Conservation (phyloP, 371 early-diverging fungal genomes). For the Parasitella parasitica region DNA sequence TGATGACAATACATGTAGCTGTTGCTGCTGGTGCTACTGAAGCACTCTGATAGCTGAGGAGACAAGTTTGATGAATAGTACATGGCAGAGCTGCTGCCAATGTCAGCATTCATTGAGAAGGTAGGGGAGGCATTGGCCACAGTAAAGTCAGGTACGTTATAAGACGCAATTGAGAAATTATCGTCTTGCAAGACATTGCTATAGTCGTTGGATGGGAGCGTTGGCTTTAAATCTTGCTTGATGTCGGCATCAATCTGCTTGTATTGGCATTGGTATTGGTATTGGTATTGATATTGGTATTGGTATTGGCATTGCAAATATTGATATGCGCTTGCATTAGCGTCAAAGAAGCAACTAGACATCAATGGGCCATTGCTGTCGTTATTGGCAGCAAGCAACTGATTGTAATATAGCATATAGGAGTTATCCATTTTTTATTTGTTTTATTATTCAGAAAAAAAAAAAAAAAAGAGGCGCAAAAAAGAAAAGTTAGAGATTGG, state of each 20-base stretch:
- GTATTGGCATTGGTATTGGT: not conserved
- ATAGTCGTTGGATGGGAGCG: not conserved
- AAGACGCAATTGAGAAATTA: constrained; percentile 12
- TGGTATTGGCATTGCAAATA: not conserved
- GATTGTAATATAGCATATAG: not conserved
- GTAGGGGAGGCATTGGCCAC: not conserved
- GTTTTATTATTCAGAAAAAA: not conserved
- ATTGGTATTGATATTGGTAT: no score
- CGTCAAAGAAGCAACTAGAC: not conserved
- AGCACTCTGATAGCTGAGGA: constrained; percentile 3
- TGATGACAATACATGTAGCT: not conserved
- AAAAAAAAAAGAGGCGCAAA: not conserved
- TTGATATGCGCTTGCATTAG: not conserved
- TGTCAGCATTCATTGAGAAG: not conserved
- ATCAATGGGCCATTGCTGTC: not conserved
- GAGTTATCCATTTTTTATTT: not conserved
- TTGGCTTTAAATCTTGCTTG: not conserved
- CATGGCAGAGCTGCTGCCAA: not conserved
- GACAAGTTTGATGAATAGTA: not conserved
- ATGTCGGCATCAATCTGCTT: not conserved
- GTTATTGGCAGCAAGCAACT: not conserved
- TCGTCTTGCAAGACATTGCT: constrained; percentile 14
- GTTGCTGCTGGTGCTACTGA: not conserved
- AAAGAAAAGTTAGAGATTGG: not conserved
- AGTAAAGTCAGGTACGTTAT: not conserved